Evolutionary conservation across 106 monocot species (phyloP), one percentile per base, ranked within the genome.

Genomic region (Iris macrosiphon): DNA sequence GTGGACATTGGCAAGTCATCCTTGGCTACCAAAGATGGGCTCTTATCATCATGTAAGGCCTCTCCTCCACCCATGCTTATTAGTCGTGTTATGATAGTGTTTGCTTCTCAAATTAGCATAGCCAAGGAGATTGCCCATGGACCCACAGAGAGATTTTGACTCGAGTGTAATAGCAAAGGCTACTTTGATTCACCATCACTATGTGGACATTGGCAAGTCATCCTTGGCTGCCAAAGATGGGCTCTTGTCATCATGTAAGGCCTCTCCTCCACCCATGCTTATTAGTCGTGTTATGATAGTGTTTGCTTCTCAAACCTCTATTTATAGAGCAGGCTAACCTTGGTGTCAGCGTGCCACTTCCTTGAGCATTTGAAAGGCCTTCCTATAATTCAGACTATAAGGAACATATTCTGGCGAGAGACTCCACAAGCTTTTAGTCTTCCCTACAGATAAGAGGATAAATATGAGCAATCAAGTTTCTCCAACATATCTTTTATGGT

Each of bases 11-110:
- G 49, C 49, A 49, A 49, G 49, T 49, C 49, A 49, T 49, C 49
- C 49, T 29, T 49, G 49, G 49, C 49, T 49, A 49, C 13, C 49
- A 49, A 49, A 49, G 49, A 49, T 29, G n/a, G 26, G 49, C 49
- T 49, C 28, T 49, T 28, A 49, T 49, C 49, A 15, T 49, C 49
- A 49, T 49, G 49, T n/a, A 49, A 49, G 49, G 20, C 27, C 49
- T 49, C 49, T 49, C 49, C 11, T 46, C 46, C 46, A 46, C 13
- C 20, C n/a, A 12, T 23, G 15, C n/a, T 1, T 49, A 7, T n/a
- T 14, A 27, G 15, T 24, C 7, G 2, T 24, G 4, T 22, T 11
- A 7, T 46, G 3, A 1, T 22, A 7, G 23, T 8, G 3, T 15
- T 49, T n/a, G 12, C 28, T 29, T 49, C 28, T 15, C n/a, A n/a